Evolutionary conservation across 495 filamentous ascomycete species (phyloP).

Genomic region (Aspergillus bertholletiae): DNA sequence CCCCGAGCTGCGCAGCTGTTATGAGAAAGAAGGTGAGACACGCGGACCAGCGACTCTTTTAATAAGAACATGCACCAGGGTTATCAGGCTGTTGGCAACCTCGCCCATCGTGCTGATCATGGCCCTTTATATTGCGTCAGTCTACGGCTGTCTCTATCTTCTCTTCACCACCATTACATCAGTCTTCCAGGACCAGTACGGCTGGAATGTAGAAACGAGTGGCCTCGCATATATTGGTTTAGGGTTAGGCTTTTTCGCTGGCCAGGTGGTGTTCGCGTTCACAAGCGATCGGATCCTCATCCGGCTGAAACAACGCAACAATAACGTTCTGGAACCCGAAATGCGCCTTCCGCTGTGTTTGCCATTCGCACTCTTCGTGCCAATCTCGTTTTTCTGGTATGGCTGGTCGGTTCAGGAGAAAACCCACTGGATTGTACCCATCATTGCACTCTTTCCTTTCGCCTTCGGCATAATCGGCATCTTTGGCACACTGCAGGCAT

Average conservation of each 20-base stretch:
- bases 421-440: constrained; percentile 33
- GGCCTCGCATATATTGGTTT: constrained; percentile 62
- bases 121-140: constrained; percentile 54
- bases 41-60: background rate
- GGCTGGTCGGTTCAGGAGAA: constrained; percentile 27
- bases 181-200: constrained; percentile 59
- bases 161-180: constrained; percentile 65
- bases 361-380: constrained; percentile 45
- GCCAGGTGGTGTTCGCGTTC: constrained; percentile 45
- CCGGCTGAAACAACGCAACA: constrained; percentile 49
- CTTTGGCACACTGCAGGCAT: constrained; percentile 30
- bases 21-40: constrained; percentile 4
- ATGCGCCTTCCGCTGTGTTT: constrained; percentile 65
- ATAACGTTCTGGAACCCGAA: constrained; percentile 55
- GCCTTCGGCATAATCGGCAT: constrained; percentile 25
- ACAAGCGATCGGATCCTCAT: constrained; percentile 55
- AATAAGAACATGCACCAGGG: background rate
- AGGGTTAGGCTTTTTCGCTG: constrained; percentile 51
- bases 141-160: constrained; percentile 65
- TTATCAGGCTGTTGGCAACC: constrained; percentile 25
- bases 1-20: constrained; percentile 20
- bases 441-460: constrained; percentile 26
- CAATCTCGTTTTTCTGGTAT: constrained; percentile 29
- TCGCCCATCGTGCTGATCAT: constrained; percentile 53
- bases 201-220: constrained; percentile 49